phyloP scores from a whole-genome alignment of 306 rosid species.

The Trifolium pratense region DNA sequence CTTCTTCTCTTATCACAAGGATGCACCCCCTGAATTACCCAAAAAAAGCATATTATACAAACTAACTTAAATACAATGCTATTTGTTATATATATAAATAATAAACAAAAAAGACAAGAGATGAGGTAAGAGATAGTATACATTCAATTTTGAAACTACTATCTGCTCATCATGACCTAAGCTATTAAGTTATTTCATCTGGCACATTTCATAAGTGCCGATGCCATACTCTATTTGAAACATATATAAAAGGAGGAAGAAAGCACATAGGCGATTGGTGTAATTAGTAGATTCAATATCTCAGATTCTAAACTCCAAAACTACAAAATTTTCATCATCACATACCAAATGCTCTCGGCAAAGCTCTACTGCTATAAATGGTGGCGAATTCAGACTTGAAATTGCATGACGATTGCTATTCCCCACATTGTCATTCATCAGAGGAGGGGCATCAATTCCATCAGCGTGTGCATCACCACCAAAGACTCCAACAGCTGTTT shows the following conservation, averaged over 20 bases:
- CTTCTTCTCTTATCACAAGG: constrained; percentile 95
- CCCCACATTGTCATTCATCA: constrained; percentile 75
- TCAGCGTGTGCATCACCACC: constrained; percentile 71
- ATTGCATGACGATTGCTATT: constrained; percentile 63
- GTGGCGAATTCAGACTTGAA: constrained; percentile 75
- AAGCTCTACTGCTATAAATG: constrained; percentile 80
- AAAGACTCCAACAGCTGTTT: constrained; percentile 93
- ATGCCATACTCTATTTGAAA: background rate
- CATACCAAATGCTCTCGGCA: constrained; percentile 93
- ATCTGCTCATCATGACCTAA: constrained; percentile 6
- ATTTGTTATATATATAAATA: background rate
- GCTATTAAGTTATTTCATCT: constrained; percentile 10
- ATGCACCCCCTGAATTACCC: constrained; percentile 75
- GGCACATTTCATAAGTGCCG: background rate
- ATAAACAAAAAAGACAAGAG: constrained; percentile 1
- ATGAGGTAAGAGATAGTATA: background rate
- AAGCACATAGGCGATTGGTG: background rate
- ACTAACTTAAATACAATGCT: constrained; percentile 12
- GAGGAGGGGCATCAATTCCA: constrained; percentile 61
- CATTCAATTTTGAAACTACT: constrained; percentile 24
- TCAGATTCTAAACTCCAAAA: constrained; percentile 20
- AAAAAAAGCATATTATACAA: constrained; percentile 17
- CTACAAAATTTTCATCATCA: constrained; percentile 1
- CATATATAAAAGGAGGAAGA: background rate
- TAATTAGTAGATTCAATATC: background rate